Base-by-base conservation (phyloP, 768 basidiomycete species). In the Daedaleopsis nitida region DNA sequence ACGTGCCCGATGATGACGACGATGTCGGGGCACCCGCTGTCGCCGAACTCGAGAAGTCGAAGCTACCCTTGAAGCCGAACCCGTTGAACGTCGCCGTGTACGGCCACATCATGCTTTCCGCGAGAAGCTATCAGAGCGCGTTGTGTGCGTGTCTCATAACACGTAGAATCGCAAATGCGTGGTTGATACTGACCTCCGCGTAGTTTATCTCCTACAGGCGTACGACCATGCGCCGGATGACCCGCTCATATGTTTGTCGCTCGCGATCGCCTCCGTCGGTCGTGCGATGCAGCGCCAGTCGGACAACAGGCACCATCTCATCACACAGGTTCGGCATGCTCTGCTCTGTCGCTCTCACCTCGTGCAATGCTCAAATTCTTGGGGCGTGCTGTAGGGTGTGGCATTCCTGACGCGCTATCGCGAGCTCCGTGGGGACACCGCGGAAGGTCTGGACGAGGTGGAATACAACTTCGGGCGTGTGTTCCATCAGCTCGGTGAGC, bases 391-490 rank as follows among this genome's bases (percentile, higher is more conserved):
- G 34, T 65, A 94, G 91, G 92, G 83, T 0, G 82, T 96, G 80
- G 92, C 91, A 0, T 97, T 95, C 73, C 73, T 98, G 24, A 82
- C 87, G 0, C 83, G 86, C 51, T 99, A 98, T 72, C 84, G 94
- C 17, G 78, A 79, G n/a, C 69, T 90, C 2, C 81, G 89, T 14
- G 78, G 77, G 45, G 74, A 66, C 1, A 76, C 77, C 51, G 72
- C 73, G 2, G 72, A 77, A 2, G 79, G 77, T 3, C 65, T 81
- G 23, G 82, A 86, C 32, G 96, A 98, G 73, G 88, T 96, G 4
- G 93, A 99, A 59, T 98, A 84, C 72, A 99, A 99, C 73, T 92
- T 96, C 69, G 96, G 89, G 0, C 81, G 96, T 49, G 85, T 87
- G 1, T 98, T 97, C 71, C 96, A 98, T 70, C 91, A 95, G 60